Evolutionary conservation across 2,329 filamentous ascomycete genomes (phyloP), one percentile per base, ranked within the genome.

Genomic region (Ophiostoma piceae): DNA sequence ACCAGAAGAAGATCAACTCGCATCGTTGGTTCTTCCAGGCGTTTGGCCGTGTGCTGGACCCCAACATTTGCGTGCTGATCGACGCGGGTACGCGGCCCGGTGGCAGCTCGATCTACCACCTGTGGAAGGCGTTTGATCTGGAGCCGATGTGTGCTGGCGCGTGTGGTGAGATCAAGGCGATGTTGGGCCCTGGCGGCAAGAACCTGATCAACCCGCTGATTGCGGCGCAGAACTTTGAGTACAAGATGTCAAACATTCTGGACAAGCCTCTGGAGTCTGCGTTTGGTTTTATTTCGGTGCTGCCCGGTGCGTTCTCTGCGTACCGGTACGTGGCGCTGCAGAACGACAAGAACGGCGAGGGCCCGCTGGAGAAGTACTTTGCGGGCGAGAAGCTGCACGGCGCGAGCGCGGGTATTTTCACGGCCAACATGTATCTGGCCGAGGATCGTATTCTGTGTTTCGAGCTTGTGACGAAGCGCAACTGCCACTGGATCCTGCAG

Each of bases 1-100:
- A 99, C 78, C 94, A 97, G 82, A 99, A 99, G 84, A 99, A 99
- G 85, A 99, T 99, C 86, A 99, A 99, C 79, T 98, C 95, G 0
- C 95, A 99, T 79, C 85, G 95, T 78, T 99, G 95, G 95, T 98
- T 99, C 82, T 99, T 99, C 85, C 91, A 96, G 75, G 95, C 94
- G 0, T 99, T 99, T 78, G 95, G 95, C 41, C 87, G 89, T 29
- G 91, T 98, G 2, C 82, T 99, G 64, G 90, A 98, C 73, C 95
- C 95, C 54, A 98, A 98, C 76, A 96, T 99, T 75, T 98, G 95
- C 77, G 94, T 98, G 12, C 85, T 99, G 68, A 87, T 99, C 74
- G 95, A 99, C 80, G 95, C 95, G 1, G 95, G 95, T 82, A 99
- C 95, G 0, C 94, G 93, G 74, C 95, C 95, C 0, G 95, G 95